phyloP scores from a whole-genome alignment of 495 filamentous ascomycete species.

The Xylaria sp. region DNA sequence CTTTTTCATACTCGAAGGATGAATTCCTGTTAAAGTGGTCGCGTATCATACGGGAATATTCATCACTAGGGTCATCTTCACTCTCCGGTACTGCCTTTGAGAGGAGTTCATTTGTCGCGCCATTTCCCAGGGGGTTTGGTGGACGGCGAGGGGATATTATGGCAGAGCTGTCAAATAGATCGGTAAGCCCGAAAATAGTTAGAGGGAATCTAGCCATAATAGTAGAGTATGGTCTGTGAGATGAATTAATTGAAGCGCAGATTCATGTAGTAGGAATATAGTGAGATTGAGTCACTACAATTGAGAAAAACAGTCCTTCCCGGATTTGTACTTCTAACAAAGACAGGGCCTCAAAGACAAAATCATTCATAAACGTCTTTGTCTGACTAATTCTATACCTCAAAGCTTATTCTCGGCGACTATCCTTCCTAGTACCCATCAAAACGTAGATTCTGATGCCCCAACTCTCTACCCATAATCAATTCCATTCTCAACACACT shows the following conservation, averaged over 20 bases:
- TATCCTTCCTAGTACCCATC: not conserved
- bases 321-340: constrained; percentile 2
- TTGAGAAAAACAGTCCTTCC: not conserved
- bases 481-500: too few species aligned
- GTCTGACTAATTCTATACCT: not conserved
- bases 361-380: not conserved
- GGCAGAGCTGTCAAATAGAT: not conserved
- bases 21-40: constrained; percentile 16
- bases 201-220: not conserved
- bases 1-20: not conserved
- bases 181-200: not conserved
- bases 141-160: not conserved
- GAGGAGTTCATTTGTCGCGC: not conserved
- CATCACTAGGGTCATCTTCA: not conserved
- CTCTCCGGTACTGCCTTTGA: not conserved
- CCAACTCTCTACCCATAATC: too few species aligned
- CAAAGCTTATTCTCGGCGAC: not conserved
- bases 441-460: too few species aligned
- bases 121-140: not conserved
- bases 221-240: not conserved
- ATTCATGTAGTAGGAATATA: not conserved
- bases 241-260: not conserved
- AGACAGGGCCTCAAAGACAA: not conserved
- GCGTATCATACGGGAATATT: not conserved
- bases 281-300: not conserved